Base-by-base conservation (phyloP, 1,139 yeast species). In the Saccharomyces uvarum region DNA sequence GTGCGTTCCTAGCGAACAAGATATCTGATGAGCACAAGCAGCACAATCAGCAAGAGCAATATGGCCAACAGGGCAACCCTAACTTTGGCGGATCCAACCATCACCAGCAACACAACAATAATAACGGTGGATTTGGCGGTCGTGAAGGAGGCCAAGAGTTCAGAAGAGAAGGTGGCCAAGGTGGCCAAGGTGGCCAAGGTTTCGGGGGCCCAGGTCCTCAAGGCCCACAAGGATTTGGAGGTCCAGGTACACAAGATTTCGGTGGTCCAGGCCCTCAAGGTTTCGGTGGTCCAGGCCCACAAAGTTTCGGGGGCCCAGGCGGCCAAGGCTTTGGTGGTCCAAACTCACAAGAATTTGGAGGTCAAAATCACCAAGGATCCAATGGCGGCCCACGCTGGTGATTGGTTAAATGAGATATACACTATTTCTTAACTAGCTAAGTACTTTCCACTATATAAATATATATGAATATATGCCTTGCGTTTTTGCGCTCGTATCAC, bases 1-100 rank as follows among this genome's bases (percentile, higher is more conserved):
- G 88, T 65, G 86, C 86, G 32, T 62, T 80, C 60, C 77, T 77
- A 50, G 86, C 83, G 53, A 77, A 80, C 73, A 77, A 81, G 71
- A 62, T 76, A 49, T 83, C 79, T 63, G 75, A 81, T 66, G 67
- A 65, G 44, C 44, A 24, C 19, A 38, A 38, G 11, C 24, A 38
- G 24, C 44, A 38, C n/a, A 38, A 38, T 13, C 44, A 38, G 24
- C 44, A 38, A 9, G 44, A 16, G 11, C 24, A 38, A 38, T 38
- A 38, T 24, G 24, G 38, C 14, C 38, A 32, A 3, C 16, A 32
- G 0, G 38, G 24, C 7, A 38, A 38, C 44, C 19, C 44, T 11
- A 38, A 38, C 8, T 38, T 9, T 4, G 44, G 44, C 9, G 31
- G 31, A 5, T 7, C 31, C n/a, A 16, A 38, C 51, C 66, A 68